Evolutionary conservation across 805 yeast genomes (phyloP).

Genomic region (Cyberlindnera sargentensis): DNA sequence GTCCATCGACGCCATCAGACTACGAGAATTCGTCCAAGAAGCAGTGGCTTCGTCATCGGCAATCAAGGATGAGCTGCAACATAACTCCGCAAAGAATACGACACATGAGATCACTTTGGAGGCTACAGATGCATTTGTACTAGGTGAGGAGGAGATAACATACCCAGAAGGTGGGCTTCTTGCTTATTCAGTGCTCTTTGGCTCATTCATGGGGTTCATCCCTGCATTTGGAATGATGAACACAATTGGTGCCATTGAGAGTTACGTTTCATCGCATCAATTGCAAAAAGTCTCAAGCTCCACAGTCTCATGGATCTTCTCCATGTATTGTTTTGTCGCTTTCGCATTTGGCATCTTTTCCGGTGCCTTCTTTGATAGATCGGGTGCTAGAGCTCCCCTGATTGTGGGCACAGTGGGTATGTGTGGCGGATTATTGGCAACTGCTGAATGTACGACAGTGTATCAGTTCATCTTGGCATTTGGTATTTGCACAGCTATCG

Average conservation of each 20-base stretch:
- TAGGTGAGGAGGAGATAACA: conserved; percentile 16
- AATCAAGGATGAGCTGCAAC: neutral
- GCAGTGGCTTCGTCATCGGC: neutral
- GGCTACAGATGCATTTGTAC: neutral
- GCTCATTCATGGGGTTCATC: conserved; percentile 51
- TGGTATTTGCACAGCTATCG: conserved; percentile 49
- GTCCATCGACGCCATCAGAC: no score
- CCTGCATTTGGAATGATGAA: conserved; percentile 56
- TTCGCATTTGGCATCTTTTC: conserved; percentile 46
- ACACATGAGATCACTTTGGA: neutral
- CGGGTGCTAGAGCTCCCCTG: conserved; percentile 45
- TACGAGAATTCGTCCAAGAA: neutral
- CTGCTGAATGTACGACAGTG: conserved; percentile 44
- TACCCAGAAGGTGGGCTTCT: conserved; percentile 50
- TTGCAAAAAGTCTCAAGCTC: conserved; percentile 41
- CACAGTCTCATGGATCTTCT: conserved; percentile 60
- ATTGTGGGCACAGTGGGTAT: conserved; percentile 37
- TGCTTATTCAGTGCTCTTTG: conserved; percentile 54
- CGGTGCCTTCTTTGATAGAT: conserved; percentile 57
- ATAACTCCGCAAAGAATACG: neutral
- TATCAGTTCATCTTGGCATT: conserved; percentile 60
- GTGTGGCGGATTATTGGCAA: conserved; percentile 47
- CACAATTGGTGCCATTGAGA: conserved; percentile 60
- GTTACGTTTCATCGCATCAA: conserved; percentile 51
- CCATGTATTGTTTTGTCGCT: conserved; percentile 47